Conservation (phyloP, 371 early-diverging fungal species). For the Mucor velutinosus region DNA sequence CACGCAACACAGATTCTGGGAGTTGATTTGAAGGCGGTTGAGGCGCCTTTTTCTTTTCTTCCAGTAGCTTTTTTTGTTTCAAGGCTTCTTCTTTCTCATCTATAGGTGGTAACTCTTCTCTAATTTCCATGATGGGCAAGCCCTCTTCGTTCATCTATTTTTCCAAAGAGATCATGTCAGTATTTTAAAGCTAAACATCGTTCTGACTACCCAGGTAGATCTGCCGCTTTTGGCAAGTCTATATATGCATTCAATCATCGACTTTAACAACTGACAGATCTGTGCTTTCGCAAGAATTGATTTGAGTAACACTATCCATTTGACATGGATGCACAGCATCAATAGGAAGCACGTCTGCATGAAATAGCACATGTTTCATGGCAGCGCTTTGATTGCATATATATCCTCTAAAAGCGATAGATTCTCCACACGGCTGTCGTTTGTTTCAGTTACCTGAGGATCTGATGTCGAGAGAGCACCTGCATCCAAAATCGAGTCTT, state of each 20-base stretch:
- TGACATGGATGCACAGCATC: not conserved
- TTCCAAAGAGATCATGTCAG: not conserved
- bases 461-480: conserved; percentile 16
- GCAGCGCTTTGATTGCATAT: not conserved
- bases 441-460: conserved; percentile 2
- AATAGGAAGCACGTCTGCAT: not conserved
- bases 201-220: not conserved
- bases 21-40: conserved; percentile 5
- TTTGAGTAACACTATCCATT: not conserved
- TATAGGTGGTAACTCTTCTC: conserved; percentile 62
- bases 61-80: conserved; percentile 6
- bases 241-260: too few relatives aligned
- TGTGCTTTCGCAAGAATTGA: not conserved
- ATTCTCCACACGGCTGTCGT: not conserved
- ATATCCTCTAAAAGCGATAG: not conserved
- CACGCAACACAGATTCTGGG: conserved; percentile 32
- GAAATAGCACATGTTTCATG: not conserved
- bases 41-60: not conserved
- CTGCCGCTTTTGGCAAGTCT: too few relatives aligned
- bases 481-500: conserved; percentile 11
- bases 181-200: not conserved
- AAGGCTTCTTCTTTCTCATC: conserved; percentile 30
- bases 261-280: too few relatives aligned
- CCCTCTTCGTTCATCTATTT: conserved; percentile 84
- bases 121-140: conserved; percentile 84